These are phyloP conservation scores for Syzygium aromaticum DNA, from an alignment of 345 rosid genomes.

Conservation along the genomic window DNA sequence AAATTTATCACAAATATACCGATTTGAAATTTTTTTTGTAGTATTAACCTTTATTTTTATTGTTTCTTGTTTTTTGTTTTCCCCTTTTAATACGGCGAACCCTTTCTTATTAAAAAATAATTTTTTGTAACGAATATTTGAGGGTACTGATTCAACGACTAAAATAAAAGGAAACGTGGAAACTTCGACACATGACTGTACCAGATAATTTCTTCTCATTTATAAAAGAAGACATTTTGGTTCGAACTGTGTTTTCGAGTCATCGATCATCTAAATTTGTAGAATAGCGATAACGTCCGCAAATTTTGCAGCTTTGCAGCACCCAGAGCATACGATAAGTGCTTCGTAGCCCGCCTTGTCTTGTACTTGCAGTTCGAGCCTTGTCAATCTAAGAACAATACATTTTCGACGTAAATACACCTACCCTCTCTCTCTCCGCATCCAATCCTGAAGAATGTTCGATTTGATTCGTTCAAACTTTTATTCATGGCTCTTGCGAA, in stretches of 20 bases:
- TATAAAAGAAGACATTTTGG: rapidly evolving
- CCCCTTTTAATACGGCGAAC: not conserved
- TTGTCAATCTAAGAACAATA: not conserved
- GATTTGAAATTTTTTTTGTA: no score
- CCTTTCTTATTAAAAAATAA: not conserved
- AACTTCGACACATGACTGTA: not conserved
- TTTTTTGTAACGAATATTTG: not conserved
- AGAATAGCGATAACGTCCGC: not conserved
- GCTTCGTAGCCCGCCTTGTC: not conserved
- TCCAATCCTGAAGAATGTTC: no score
- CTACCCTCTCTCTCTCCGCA: no score
- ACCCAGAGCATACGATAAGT: not conserved
- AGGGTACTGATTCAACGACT: not conserved
- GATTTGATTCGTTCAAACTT: no score
- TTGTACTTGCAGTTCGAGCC: not conserved
- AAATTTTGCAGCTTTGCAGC: not conserved
- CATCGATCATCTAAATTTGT: not conserved
- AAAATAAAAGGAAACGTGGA: rapidly evolving
- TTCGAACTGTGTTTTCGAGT: rapidly evolving
- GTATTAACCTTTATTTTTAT: not conserved
- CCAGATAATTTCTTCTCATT: not conserved
- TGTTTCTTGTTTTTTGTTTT: not conserved
- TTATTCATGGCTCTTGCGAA: no score
- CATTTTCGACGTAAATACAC: not conserved
- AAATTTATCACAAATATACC: no score